Base-by-base conservation (phyloP, 2,329 filamentous ascomycete genomes). In the Cercospora zeae-maydis region DNA sequence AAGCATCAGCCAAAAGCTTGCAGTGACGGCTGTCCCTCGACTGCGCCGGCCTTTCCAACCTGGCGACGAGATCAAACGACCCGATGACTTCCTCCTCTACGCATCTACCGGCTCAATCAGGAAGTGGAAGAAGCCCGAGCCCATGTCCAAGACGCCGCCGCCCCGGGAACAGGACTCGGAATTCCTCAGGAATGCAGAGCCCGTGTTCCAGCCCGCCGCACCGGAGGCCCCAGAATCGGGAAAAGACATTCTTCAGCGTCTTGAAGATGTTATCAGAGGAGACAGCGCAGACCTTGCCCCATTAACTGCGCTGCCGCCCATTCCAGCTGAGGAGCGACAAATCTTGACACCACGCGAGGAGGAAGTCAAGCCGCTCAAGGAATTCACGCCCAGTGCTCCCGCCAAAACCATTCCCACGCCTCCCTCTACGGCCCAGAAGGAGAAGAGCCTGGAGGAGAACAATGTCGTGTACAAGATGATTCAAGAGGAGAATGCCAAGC, bases 401-500 rank as follows among this genome's bases (percentile, higher is more conserved):
- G 53, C 62, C 11, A 58, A 58, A 10, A 51, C 58, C 11, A 13
- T 58, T 21, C 52, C 53, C 2, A 63, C 61, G 7, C 66, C 66
- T 14, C 60, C 64, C 10, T 66, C 57, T 4, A 63, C 64, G 39
- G 64, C 66, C n/a, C 62, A 62, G 30, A 64, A 67, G 47, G 61
- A 55, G n/a, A 58, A 59, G 45, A 66, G 62, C 30, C 59, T 69
- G 16, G 63, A 68, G 39, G 66, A 65, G 21, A 69, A 69, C 58
- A 69, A 69, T 49, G 54, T 58, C 27, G 63, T 67, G 3, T 69
- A 69, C 63, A 65, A 59, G 53, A 58, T 67, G 49, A 68, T 69
- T 16, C 71, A 68, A 49, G 67, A 70, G 57, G 69, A 72, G 54
- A 73, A 73, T 53, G 70, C 65, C n/a, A 71, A 72, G 54, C 62